Conservation (phyloP, 176 grass and related monocot genomes). For the Stipa capillata region DNA sequence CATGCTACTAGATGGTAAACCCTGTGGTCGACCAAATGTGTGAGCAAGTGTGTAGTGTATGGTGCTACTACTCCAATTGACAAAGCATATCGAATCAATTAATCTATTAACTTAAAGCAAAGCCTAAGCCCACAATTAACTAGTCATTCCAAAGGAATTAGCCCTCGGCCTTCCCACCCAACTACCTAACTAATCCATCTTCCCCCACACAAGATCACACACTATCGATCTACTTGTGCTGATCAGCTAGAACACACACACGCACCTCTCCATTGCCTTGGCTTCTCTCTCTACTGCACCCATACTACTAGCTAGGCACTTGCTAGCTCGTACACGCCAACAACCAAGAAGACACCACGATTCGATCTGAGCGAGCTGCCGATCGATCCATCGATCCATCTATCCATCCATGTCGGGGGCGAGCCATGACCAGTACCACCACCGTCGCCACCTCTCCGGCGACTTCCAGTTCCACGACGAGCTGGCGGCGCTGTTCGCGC, state of each 20-base stretch:
- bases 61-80: neutral
- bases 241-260: too few species aligned
- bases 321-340: neutral
- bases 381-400: too few species aligned
- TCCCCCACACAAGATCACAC: conserved; percentile 33
- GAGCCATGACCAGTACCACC: conserved; percentile 27
- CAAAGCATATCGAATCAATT: neutral
- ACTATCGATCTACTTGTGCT: neutral
- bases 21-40: too few species aligned
- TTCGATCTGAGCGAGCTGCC: conserved; percentile 15
- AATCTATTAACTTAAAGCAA: too few species aligned
- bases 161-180: conserved; percentile 29
- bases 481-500: conserved; percentile 50
- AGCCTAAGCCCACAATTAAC: too few species aligned
- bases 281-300: too few species aligned
- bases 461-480: conserved; percentile 60
- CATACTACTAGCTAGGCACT: too few species aligned
- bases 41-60: too few species aligned
- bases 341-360: neutral
- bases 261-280: too few species aligned
- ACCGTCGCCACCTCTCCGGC: conserved; percentile 18
- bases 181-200: conserved; percentile 33
- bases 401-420: conserved; percentile 39
- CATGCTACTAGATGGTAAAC: too few species aligned
- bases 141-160: neutral